These are phyloP conservation scores for Esteya vermicola DNA, from an alignment of 2,329 filamentous ascomycete genomes.

Conservation along the genomic window DNA sequence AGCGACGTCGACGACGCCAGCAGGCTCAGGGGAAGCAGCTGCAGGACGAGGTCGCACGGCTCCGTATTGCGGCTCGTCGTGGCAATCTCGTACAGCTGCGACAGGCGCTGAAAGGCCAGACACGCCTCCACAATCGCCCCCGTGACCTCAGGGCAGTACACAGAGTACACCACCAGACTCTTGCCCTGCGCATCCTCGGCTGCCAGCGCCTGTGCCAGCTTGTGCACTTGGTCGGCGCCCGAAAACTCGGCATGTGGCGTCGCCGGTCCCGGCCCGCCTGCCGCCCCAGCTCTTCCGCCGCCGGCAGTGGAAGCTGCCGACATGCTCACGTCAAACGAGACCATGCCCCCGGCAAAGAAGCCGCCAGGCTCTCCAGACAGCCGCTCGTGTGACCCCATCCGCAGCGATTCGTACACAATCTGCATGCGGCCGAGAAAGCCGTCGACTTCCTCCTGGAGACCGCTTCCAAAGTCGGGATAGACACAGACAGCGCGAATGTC, in stretches of 20 bases:
- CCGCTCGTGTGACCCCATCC: constrained; percentile 51
- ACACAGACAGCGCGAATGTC: constrained; percentile 58
- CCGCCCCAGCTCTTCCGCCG: too few relatives aligned
- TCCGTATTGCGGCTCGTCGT: constrained; percentile 17
- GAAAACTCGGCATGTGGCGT: constrained; percentile 27
- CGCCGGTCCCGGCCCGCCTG: background rate
- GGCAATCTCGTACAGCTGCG: constrained; percentile 43
- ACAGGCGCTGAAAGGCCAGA: constrained; percentile 58
- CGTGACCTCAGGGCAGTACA: constrained; percentile 52
- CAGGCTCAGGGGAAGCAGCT: constrained; percentile 57
- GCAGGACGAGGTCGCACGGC: constrained; percentile 57
- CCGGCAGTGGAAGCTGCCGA: too few relatives aligned
- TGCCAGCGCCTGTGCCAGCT: constrained; percentile 30
- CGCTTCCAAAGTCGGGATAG: constrained; percentile 51
- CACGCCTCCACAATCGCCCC: constrained; percentile 56
- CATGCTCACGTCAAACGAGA: constrained; percentile 26
- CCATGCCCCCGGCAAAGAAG: constrained; percentile 29
- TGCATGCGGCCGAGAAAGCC: constrained; percentile 55
- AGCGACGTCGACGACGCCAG: constrained; percentile 49
- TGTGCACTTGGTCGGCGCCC: constrained; percentile 32
- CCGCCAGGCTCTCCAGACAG: constrained; percentile 27
- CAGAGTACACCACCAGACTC: constrained; percentile 63
- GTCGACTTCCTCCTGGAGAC: constrained; percentile 44
- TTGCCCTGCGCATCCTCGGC: constrained; percentile 27
- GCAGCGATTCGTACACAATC: constrained; percentile 59